Conservation (phyloP, 2,329 filamentous ascomycete genomes). For the Phaeosphaeriaceae sp. region DNA sequence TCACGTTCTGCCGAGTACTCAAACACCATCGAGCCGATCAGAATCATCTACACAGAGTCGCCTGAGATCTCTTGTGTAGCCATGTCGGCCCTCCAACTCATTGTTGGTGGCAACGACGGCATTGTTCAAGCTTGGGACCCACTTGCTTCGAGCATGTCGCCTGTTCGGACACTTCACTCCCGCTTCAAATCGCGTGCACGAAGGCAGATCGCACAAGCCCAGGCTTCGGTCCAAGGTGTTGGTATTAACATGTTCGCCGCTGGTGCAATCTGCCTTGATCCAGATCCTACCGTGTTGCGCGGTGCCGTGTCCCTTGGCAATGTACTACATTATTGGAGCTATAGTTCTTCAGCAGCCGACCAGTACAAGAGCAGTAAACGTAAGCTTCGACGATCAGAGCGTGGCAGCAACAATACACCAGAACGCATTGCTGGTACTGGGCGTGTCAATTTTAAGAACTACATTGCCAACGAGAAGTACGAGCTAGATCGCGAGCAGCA, state of each 20-base stretch:
- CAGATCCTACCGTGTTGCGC: constrained; percentile 82
- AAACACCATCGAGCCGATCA: constrained; percentile 73
- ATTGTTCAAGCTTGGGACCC: constrained; percentile 97
- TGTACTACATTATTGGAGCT: constrained; percentile 91
- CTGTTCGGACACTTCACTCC: constrained; percentile 86
- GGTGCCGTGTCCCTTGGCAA: constrained; percentile 88
- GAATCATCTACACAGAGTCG: constrained; percentile 87
- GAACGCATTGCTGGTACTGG: constrained; percentile 68
- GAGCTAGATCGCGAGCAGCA: constrained; percentile 79
- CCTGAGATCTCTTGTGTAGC: constrained; percentile 85
- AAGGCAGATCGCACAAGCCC: constrained; percentile 72
- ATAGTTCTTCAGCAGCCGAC: constrained; percentile 79
- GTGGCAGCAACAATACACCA: constrained; percentile 65
- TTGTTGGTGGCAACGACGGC: constrained; percentile 93
- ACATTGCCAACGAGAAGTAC: constrained; percentile 84
- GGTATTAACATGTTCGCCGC: constrained; percentile 81
- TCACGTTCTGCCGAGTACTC: constrained; percentile 61
- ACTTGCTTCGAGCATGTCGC: constrained; percentile 78
- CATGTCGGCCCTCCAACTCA: constrained; percentile 82
- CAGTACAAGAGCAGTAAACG: constrained; percentile 80
- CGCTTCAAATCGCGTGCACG: constrained; percentile 83
- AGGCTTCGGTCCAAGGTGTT: constrained; percentile 70
- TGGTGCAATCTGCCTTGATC: constrained; percentile 84
- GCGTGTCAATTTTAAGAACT: constrained; percentile 75
- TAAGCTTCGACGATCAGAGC: constrained; percentile 73